Base-by-base conservation (phyloP, 352 stramenopile genomes). In the Phytophthora tentaculata region DNA sequence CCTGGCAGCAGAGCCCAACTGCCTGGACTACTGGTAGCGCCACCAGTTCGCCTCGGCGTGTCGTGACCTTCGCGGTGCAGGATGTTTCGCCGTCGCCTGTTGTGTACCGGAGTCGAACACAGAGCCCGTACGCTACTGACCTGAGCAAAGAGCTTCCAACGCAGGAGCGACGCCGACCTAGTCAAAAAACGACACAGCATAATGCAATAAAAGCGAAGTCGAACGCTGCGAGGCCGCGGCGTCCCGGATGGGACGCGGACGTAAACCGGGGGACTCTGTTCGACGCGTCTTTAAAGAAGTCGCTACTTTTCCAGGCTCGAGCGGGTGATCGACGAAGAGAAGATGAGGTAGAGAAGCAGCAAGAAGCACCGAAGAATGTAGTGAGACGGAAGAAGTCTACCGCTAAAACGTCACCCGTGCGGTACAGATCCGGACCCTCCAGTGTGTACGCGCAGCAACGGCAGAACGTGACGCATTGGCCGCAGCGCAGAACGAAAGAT, bases 21-120 rank as follows among this genome's bases (percentile, higher is more conserved):
- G 24, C 16, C 16, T 63, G 39, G 37, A 50, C 49, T 19, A 50
- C 44, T 13, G 41, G 9, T 14, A 69, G 28, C 16, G 58, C 51
- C 16, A 52, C 39, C 22, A 50, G 41, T 2, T 51, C 62, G 4
- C 60, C 61, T 10, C 52, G 68, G 13, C 79, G 74, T 19, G 80
- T 89, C 24, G 83, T 91, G 37, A 76, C 71, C 3, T 91, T 91
- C 24, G 70, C 79, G 16, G 67, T 80, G 51, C 76, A 88, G 19
- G 71, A 81, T 28, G 66, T 71, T 9, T 52, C 71, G 24, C 70
- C 79, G 16, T 88, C 79, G 23, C 77, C 80, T 2, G 47, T 84
- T 19, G 22, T 81, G 51, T 82, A 79, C 51, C 76, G 73, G 5
- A 44, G 6, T 9, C 53, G 44, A 32, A 17, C 9, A 16, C 41